A percentile compares a stretch with the other conserved stretches of the same genome.
phyloP scores from a whole-genome alignment of 495 filamentous ascomycete genomes.

The Neurospora sp. region DNA sequence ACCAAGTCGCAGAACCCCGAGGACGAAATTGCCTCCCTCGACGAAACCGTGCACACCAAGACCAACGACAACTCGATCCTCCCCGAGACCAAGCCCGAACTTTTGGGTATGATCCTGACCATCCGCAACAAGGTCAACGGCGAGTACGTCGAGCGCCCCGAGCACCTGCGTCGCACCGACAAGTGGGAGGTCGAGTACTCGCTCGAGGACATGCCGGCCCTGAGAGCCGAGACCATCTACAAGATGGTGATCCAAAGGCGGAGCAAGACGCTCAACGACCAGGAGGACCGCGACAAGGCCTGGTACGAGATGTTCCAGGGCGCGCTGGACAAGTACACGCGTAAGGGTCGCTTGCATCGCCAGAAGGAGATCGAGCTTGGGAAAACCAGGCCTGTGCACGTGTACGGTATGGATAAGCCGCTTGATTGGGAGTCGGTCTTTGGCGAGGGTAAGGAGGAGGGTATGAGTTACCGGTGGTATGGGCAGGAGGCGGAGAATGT shows the following conservation, averaged over 20 bases:
- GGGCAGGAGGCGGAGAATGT: background rate
- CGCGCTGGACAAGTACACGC: constrained; percentile 17
- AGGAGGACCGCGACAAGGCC: constrained; percentile 27
- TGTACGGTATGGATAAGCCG: constrained; percentile 18
- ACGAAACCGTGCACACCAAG: constrained; percentile 4
- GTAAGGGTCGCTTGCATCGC: constrained; percentile 18
- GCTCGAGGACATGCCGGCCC: constrained; percentile 42
- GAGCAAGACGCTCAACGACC: constrained; percentile 22
- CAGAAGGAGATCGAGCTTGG: constrained; percentile 8
- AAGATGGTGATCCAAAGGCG: constrained; percentile 40
- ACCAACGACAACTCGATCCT: constrained; percentile 1
- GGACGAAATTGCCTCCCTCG: background rate
- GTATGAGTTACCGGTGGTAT: background rate
- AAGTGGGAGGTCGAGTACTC: constrained; percentile 71
- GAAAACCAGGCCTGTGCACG: constrained; percentile 17
- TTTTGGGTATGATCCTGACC: constrained; percentile 59
- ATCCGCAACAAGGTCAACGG: constrained; percentile 67
- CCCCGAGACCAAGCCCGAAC: constrained; percentile 6
- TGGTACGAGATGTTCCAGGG: constrained; percentile 29
- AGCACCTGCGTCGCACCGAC: constrained; percentile 36
- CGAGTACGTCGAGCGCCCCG: constrained; percentile 48
- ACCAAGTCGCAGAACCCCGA: background rate
- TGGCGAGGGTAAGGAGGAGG: background rate
- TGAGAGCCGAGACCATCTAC: constrained; percentile 40
- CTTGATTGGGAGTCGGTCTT: constrained; percentile 22